Percentiles rank a stretch among this genome's conserved stretches.
phyloP scores from a whole-genome alignment of 257 asterid genomes.

The Capsicum rhomboideum region DNA sequence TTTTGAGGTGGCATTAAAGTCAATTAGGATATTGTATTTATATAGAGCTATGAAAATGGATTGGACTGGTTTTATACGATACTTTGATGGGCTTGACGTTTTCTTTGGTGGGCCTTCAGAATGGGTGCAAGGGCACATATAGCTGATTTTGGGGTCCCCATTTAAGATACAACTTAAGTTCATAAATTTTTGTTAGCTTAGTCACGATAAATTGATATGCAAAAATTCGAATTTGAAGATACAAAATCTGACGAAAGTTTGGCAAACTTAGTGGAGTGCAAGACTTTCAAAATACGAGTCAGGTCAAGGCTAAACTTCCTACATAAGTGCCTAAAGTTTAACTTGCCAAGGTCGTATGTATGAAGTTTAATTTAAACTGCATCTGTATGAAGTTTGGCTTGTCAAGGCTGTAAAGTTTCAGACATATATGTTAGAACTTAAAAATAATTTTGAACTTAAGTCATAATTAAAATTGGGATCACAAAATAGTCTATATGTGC shows the following conservation, averaged over 20 bases:
- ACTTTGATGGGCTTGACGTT: neutral
- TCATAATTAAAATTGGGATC: too few relatives aligned
- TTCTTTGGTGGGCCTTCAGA: too few relatives aligned
- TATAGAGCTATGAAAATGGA: neutral
- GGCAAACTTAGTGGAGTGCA: neutral
- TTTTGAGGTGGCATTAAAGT: neutral
- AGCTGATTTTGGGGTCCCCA: neutral
- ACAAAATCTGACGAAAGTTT: too few relatives aligned
- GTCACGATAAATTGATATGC: neutral
- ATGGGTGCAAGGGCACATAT: neutral
- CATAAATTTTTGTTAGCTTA: neutral
- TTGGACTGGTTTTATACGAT: neutral
- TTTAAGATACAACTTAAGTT: neutral
- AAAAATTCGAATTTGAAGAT: neutral
- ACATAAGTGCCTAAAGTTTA: neutral
- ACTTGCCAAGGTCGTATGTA: neutral
- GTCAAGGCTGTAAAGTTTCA: too few relatives aligned
- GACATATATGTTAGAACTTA: too few relatives aligned
- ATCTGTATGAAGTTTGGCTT: too few relatives aligned
- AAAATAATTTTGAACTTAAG: too few relatives aligned
- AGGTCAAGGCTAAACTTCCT: too few relatives aligned
- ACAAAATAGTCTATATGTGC: too few relatives aligned
- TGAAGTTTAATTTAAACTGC: too few relatives aligned
- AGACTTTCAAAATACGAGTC: neutral
- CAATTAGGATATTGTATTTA: neutral